Base-by-base conservation (phyloP, 2,329 filamentous ascomycete genomes). In the Ascochyta fabae region DNA sequence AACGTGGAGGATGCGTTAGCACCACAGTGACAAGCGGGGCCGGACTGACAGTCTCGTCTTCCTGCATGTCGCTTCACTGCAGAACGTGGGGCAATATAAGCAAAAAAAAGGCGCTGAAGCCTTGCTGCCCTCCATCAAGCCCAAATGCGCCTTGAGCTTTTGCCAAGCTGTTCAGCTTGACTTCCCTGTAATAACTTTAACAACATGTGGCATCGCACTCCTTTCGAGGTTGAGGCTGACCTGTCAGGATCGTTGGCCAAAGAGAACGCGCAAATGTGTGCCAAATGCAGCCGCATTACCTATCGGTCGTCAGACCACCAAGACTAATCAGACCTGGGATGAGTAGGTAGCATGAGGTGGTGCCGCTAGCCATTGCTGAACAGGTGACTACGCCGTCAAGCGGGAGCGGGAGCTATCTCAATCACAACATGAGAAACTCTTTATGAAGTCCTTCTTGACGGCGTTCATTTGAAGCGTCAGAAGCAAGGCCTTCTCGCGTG, bases 311-410 rank as follows among this genome's bases (percentile, higher is more conserved):
- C 53, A 49, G 41, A 42, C 48, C 41, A 52, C 43, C 53, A 56
- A 48, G 64, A 58, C 38, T 64, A 67, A 71, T 70, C 68, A 46
- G 68, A 67, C 58, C 67, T 62, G 67, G 68, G 68, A 66, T 71
- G 39, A 55, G 53, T 58, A 31, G 8, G 24, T 26, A 26, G 29
- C 6, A 59, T 48, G 53, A 62, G 31, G 41, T 61, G 59, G 51
- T 66, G 61, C 59, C 65, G 60, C 66, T 72, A 71, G 53, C 53
- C 40, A 49, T 41, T 38, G 56, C 63, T 31, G 4, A 13, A 13
- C 13, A 64, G 57, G 50, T 57, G 15, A 53, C 53, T 59, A 57
- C 65, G 65, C 65, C 67, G 62, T 70, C 62, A 58, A 66, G 59
- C 65, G 68, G 70, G 68, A 67, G 60, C 70, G 67, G 68, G 68